Evolutionary conservation across 257 asterid genomes (phyloP).

Genomic region (Plantago elongata): DNA sequence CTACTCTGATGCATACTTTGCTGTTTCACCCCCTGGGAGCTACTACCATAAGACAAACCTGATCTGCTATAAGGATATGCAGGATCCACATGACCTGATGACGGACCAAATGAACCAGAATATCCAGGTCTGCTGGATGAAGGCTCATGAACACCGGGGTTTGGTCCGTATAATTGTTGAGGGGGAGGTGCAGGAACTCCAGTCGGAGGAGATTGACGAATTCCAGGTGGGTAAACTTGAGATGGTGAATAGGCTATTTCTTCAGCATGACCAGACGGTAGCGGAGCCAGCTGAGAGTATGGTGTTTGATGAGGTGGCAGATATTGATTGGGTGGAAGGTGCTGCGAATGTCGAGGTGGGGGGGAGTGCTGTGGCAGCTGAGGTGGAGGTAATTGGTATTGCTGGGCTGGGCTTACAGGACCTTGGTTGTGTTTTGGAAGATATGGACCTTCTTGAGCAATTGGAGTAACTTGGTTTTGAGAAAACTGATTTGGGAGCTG

Average conservation of each 20-base stretch:
- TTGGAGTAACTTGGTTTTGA: conserved; percentile 28
- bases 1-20: conserved; percentile 38
- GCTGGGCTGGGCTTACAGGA: conserved; percentile 26
- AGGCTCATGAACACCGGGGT: conserved; percentile 40
- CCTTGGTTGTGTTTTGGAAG: conserved; percentile 33
- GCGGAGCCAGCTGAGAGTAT: conserved; percentile 16
- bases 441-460: conserved; percentile 1
- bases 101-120: conserved; percentile 37
- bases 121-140: conserved; percentile 37
- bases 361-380: conserved; percentile 29
- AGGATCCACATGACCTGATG: conserved; percentile 35
- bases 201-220: conserved; percentile 33
- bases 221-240: conserved; percentile 42
- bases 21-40: conserved; percentile 38
- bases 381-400: conserved; percentile 35
- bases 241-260: conserved; percentile 26
- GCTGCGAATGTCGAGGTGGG: neutral
- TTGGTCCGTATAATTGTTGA: conserved; percentile 37
- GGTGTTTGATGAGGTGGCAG: conserved; percentile 8
- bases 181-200: conserved; percentile 30
- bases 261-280: conserved; percentile 30
- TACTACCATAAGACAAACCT: conserved; percentile 31
- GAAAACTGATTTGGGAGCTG: conserved; percentile 39
- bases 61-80: conserved; percentile 38
- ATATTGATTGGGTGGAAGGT: conserved; percentile 11